Evolutionary conservation across 345 rosid genomes (phyloP), one percentile per base, ranked within the genome.

Genomic region (Rubroshorea leprosula): DNA sequence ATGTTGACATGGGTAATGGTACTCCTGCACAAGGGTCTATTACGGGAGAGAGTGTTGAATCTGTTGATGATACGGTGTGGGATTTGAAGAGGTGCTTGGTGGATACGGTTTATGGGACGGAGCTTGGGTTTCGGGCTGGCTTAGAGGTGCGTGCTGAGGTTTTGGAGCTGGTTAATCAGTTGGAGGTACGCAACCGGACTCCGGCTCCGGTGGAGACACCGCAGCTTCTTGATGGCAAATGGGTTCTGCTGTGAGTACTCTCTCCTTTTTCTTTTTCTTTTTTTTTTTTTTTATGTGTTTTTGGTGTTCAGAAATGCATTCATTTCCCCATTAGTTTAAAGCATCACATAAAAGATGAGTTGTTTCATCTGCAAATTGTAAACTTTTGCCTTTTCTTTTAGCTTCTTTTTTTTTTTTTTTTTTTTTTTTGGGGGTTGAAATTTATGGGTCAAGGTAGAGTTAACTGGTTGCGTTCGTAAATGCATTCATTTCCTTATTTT

Each of bases 181-280:
- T 93, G 82, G 99, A 93, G 68, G 83, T 91, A 17, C 53, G 66
- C 35, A 93, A 85, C 62, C 97, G 97, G 0, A 86, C 82, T 16
- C 74, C 70, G 1, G 83, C 82, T n/a, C 94, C 96, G 4, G 69
- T 86, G 13, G 86, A 93, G 64, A 78, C 80, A 1, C 53, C 87
- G 23, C 77, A 66, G 51, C 60, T 78, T 64, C 95, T 93, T 39
- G 91, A 89, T 31, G 99, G 99, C 61, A 80, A 83, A 50, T 93
- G 99, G 97, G 72, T 93, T 57, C 79, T 93, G 72, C 70, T 85
- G 99, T 93, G 75, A 93, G 96, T 76, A 38, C 41, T 51, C 15
- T 35, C 17, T 53, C 9, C 6, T 44, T 14, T 18, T 35, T 46
- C 10, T 29, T 26, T 10, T 55, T 41, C 12, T 45, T 10, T 3